Conservation (phyloP, 306 rosid genomes). For the Castanea crenata region DNA sequence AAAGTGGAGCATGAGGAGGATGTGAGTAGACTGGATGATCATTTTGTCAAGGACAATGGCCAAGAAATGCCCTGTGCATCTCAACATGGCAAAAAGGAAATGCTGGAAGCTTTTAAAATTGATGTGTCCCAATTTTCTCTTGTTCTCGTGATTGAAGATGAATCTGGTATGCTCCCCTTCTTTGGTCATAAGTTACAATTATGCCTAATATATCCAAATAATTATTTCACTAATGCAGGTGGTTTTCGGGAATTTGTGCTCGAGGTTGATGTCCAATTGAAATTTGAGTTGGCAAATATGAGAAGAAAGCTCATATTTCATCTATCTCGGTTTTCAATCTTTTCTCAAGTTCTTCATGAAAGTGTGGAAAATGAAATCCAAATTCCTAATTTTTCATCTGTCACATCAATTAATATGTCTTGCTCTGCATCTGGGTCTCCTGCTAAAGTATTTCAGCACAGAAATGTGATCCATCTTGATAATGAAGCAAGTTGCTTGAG, state of each 20-base stretch:
- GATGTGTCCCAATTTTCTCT: constrained; percentile 51
- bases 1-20: constrained; percentile 37
- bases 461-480: constrained; percentile 33
- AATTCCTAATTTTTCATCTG: constrained; percentile 68
- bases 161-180: constrained; percentile 49
- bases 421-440: constrained; percentile 40
- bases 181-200: constrained; percentile 3
- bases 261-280: constrained; percentile 55
- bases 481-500: constrained; percentile 56
- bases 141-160: constrained; percentile 60
- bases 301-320: constrained; percentile 45
- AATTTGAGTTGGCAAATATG: constrained; percentile 42
- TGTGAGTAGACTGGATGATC: constrained; percentile 15
- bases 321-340: constrained; percentile 59
- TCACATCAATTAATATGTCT: constrained; percentile 29
- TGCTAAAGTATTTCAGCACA: constrained; percentile 34
- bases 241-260: constrained; percentile 59
- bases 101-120: constrained; percentile 44
- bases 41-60: constrained; percentile 27
- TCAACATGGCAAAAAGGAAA: constrained; percentile 40
- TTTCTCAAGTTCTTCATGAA: constrained; percentile 51
- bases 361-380: constrained; percentile 31
- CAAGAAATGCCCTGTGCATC: constrained; percentile 36
- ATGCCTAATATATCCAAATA: constrained; percentile 1
- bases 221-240: constrained; percentile 49